A percentile compares a stretch with the other conserved stretches of the same genome.
Evolutionary conservation across 2,329 filamentous ascomycete genomes (phyloP).

Genomic region (Xylaria sp.): DNA sequence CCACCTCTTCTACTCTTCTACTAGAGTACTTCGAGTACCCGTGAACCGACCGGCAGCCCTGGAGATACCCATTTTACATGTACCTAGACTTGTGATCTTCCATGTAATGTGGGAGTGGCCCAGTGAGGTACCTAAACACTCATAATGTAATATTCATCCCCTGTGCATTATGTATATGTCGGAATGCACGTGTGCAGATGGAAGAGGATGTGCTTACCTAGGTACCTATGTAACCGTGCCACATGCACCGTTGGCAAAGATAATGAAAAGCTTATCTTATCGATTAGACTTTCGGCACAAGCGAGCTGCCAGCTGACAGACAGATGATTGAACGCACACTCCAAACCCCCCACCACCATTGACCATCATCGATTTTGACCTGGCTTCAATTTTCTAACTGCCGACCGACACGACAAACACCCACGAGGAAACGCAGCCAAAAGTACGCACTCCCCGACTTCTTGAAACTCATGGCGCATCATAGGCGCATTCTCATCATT

Average conservation of each 20-base stretch:
- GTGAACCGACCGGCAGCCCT: no score
- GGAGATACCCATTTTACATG: background rate
- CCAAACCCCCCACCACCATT: constrained; percentile 29
- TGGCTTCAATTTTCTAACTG: constrained; percentile 22
- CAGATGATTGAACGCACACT: constrained; percentile 26
- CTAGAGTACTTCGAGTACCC: background rate
- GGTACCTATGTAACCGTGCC: background rate
- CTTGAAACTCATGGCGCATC: no score
- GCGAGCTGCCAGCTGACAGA: constrained; percentile 23
- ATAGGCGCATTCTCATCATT: no score
- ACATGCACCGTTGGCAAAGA: background rate
- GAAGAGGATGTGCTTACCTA: no score
- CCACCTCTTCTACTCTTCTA: background rate
- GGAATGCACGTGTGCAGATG: no score
- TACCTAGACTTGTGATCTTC: no score
- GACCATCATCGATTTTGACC: constrained; percentile 22
- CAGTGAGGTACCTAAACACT: no score
- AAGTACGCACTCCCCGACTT: constrained; percentile 24
- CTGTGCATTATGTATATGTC: no score
- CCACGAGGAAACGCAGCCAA: constrained; percentile 35
- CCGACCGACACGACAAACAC: constrained; percentile 20
- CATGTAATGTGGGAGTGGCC: no score
- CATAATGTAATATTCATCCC: no score
- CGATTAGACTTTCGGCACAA: constrained; percentile 24
- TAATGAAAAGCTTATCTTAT: constrained; percentile 19